Evolutionary conservation across 129 eudicot genomes (phyloP), one percentile per base, ranked within the genome.

Genomic region (Escallonia rubra): DNA sequence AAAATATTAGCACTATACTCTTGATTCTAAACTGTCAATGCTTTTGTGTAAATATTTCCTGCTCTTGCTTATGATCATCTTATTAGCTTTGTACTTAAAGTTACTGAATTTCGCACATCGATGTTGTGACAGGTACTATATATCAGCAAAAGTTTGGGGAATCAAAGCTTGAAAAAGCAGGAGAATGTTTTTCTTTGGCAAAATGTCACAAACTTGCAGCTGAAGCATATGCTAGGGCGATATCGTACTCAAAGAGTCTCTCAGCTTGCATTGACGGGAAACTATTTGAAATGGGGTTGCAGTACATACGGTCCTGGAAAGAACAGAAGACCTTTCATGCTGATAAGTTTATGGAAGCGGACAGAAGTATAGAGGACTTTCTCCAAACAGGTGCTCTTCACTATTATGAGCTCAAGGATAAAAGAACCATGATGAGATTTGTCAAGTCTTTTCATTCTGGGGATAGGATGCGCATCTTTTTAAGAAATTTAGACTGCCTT

Each of bases 101-200:
- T 64, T 45, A 10, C 34, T 23, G 51, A 10, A 46, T 8, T 54
- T 47, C 10, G 9, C 11, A 46, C 14, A 38, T 6, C 10, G 8
- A 6, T 63, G 55, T 42, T 77, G 43, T 8, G 59, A n/a, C 73
- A 85, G 90, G 90, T 34, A 66, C 38, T 23, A 77, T 78, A 43
- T 85, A 80, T 68, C 50, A 53, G 2, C 66, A 74, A 3, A 76
- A 80, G 38, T 70, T 83, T 70, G 83, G 82, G 61, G 72, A 58
- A 56, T 38, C 70, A 4, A 76, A 75, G 43, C 42, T 84, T 50
- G 64, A 50, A 58, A 68, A 67, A 74, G 95, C 97, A 16, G 95
- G 87, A 50, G 89, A 85, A 65, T 87, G 97, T 72, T 90, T 90
- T 59, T 65, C 63, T 39, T 62, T 78, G 40, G 95, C 97, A 48